Evolutionary conservation across 2,329 filamentous ascomycete species (phyloP), one percentile per base, ranked within the genome.

Genomic region (Microcyclosporella mali): DNA sequence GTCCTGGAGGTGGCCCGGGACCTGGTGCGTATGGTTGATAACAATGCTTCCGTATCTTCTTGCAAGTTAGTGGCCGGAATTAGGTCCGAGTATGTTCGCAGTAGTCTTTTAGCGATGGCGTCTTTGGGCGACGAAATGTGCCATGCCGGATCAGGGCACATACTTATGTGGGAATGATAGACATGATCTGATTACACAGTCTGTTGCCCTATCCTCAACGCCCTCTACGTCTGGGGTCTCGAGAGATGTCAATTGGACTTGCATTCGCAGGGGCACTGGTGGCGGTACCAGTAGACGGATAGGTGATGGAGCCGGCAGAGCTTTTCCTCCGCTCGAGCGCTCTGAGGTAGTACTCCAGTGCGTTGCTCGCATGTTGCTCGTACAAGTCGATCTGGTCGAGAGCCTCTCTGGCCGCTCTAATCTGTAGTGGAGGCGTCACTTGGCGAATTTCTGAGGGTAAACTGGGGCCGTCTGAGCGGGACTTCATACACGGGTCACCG

Each of bases 1-100:
- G 60, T 1, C 42, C 50, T 9, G 53, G 41, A 43, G 56, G 56
- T 16, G 56, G 56, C 11, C 46, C 39, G 35, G 52, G 50, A 28
- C 48, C 49, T 7, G 45, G 43, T 18, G 51, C 52, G 12, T 55
- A 53, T 44, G 47, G 45, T 3, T 51, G 43, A 37, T 18, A 8
- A 17, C 31, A 37, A 14, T 30, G 16, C 21, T 10, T 30, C 9
- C 21, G 21, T 25, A n/a, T 25, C 21, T 25, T 9, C 9, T 25
- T 25, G 21, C 21, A 9, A 9, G 4, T 25, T 25, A 9, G 21
- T 4, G 4, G 21, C 6, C 21, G 21, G 21, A 25, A 25, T n/a
- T n/a, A n/a, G n/a, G n/a, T n/a, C n/a, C n/a, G n/a, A n/a, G n/a
- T n/a, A 25, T 25, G 6, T 4, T 25, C 21, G 21, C 21, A 25